These are phyloP conservation scores for Ceratopteris richardii DNA, from an alignment of 75 land plant species.

Conservation along the genomic window DNA sequence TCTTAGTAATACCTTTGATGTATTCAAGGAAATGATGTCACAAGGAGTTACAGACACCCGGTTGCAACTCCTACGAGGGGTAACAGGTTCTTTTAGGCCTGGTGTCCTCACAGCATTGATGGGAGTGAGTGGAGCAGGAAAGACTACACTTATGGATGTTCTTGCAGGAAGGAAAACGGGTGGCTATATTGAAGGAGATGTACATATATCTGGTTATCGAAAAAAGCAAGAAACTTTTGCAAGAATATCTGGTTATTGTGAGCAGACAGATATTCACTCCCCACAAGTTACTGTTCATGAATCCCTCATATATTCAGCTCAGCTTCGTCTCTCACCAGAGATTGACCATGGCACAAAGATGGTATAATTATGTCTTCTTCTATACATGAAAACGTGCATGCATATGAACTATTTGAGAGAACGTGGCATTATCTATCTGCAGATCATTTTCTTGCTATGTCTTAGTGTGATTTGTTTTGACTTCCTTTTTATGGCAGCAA, in stretches of 20 bases:
- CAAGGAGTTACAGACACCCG: slow-evolving; percentile 43
- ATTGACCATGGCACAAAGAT: slow-evolving; percentile 30
- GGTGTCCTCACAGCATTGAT: slow-evolving; percentile 75
- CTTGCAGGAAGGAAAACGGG: slow-evolving; percentile 59
- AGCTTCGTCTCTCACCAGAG: slow-evolving; percentile 40
- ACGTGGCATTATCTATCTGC: too few species aligned
- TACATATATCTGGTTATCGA: slow-evolving; percentile 47
- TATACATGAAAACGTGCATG: neutral
- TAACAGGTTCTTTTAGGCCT: slow-evolving; percentile 72
- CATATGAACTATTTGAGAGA: too few species aligned
- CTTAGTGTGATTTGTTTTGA: too few species aligned
- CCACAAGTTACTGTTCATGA: slow-evolving; percentile 49
- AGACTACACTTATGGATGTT: slow-evolving; percentile 71
- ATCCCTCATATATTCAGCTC: slow-evolving; percentile 51
- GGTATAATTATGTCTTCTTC: slow-evolving; percentile 13
- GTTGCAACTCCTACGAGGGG: slow-evolving; percentile 47
- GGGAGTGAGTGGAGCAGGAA: slow-evolving; percentile 86
- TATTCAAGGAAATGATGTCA: slow-evolving; percentile 53
- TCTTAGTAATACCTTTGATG: neutral
- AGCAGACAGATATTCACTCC: slow-evolving; percentile 59
- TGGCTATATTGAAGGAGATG: slow-evolving; percentile 52
- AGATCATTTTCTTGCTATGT: too few species aligned
- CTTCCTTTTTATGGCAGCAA: slow-evolving; percentile 30
- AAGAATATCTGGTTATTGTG: slow-evolving; percentile 59
- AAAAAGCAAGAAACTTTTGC: slow-evolving; percentile 66